Base-by-base conservation (phyloP, 2,329 filamentous ascomycete species). In the Pseudogymnoascus sp. region DNA sequence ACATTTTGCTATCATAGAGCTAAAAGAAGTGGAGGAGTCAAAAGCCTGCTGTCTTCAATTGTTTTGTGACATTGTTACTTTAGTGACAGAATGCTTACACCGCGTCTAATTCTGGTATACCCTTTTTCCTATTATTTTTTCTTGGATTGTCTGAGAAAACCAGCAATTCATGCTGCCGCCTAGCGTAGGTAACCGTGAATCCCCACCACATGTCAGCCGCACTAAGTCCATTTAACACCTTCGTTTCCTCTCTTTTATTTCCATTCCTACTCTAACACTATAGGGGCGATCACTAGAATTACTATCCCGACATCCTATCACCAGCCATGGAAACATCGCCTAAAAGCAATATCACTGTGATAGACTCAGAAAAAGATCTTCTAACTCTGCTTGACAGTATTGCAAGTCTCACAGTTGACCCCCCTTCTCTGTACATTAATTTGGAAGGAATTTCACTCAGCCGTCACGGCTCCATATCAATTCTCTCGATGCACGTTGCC, bases 401-500 rank as follows among this genome's bases (percentile, higher is more conserved):
- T 18, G 1, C 9, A n/a, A 54, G 16, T 5, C 28, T 54, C 4
- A n/a, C 28, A 12, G 5, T 18, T 7, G 9, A 58, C 8, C 70
- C 70, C 5, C 70, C 72, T 2, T 69, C 71, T 22, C 65, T 79
- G 4, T 79, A 74, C 64, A 38, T 79, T n/a, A 76, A 79, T 58
- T 62, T 79, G 1, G 77, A 80, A 67, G 77, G 77, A 3, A 65
- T 74, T 12, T 65, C 75, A 7, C 72, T 79, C 18, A 67, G 63
- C n/a, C 70, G 76, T 5, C 28, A 73, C n/a, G 76, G 77, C 7
- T 69, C 70, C 2, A 68, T 79, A 11, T 77, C 77, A 0, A 72
- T 79, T 22, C 39, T 79, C 4, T 68, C 72, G 11, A 61, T 79
- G 16, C 69, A 72, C 34, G 63, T 74, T 39, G 58, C 64, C 2